Conservation (phyloP, 2,329 filamentous ascomycete species). For the Scedosporium minutisporum region DNA sequence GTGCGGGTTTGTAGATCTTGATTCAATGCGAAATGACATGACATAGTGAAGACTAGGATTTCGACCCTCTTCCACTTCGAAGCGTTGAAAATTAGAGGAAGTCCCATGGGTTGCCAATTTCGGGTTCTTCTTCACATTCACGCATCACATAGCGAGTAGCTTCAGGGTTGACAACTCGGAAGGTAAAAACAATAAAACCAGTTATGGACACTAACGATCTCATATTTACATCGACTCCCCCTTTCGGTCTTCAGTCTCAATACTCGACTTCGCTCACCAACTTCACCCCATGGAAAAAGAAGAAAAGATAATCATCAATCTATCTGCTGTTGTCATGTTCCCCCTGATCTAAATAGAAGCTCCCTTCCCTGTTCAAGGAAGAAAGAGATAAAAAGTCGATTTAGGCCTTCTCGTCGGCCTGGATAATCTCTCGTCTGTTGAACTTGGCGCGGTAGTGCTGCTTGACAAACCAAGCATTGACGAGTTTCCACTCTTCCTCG, state of each 20-base stretch:
- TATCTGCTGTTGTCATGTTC: background rate
- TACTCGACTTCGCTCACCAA: too few species aligned
- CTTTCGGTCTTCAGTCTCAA: background rate
- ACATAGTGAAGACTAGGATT: background rate
- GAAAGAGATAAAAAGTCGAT: background rate
- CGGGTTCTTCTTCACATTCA: too few species aligned
- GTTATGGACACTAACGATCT: background rate
- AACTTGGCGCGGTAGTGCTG: constrained; percentile 43
- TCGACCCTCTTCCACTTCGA: too few species aligned
- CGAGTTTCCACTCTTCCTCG: constrained; percentile 44
- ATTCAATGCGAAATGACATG: background rate
- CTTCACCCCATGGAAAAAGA: too few species aligned
- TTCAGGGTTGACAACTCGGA: too few species aligned
- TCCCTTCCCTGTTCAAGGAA: background rate
- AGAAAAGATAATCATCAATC: background rate
- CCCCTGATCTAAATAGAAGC: background rate
- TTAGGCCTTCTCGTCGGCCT: constrained; percentile 17
- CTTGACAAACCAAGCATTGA: constrained; percentile 56
- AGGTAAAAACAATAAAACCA: too few species aligned
- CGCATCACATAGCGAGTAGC: too few species aligned
- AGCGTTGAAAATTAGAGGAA: too few species aligned
- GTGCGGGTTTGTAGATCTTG: background rate
- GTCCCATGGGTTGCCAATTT: too few species aligned
- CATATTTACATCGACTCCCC: background rate
- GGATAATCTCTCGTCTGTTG: constrained; percentile 31